These are phyloP conservation scores for Lactifluus piperatus DNA, from an alignment of 768 basidiomycete genomes.

Conservation along the genomic window DNA sequence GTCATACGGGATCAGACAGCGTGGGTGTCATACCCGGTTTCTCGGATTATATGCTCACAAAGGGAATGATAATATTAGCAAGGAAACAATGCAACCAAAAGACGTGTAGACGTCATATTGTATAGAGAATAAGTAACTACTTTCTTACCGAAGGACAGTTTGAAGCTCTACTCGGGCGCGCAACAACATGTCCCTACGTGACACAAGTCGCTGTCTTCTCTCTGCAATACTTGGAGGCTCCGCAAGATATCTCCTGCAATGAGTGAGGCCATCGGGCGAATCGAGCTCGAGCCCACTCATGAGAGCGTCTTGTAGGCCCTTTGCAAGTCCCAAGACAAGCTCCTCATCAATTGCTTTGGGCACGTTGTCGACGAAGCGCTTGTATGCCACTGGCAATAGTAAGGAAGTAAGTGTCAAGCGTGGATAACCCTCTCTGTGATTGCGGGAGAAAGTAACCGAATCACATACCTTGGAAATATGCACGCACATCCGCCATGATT, in stretches of 20 bases:
- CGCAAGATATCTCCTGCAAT: conserved; percentile 44
- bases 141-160: conserved; percentile 2
- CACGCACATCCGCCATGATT: conserved; percentile 67
- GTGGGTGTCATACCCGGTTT: not conserved
- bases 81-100: not conserved
- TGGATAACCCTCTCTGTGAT: not conserved
- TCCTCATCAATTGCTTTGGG: conserved; percentile 40
- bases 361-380: conserved; percentile 37
- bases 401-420: not conserved
- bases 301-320: conserved; percentile 38
- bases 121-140: not conserved
- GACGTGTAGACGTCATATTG: not conserved
- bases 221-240: conserved; percentile 40
- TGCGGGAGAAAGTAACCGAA: not conserved
- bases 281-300: conserved; percentile 44
- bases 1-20: not conserved
- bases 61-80: not conserved
- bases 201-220: conserved; percentile 38
- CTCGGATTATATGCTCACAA: not conserved
- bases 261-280: conserved; percentile 35
- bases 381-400: conserved; percentile 35
- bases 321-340: conserved; percentile 44
- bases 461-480: conserved; percentile 61
- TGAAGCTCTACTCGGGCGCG: conserved; percentile 37
- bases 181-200: conserved; percentile 43